Base-by-base conservation (phyloP, 192 early-diverging fungal species). In the Gryganskiella cystojenkinii region DNA sequence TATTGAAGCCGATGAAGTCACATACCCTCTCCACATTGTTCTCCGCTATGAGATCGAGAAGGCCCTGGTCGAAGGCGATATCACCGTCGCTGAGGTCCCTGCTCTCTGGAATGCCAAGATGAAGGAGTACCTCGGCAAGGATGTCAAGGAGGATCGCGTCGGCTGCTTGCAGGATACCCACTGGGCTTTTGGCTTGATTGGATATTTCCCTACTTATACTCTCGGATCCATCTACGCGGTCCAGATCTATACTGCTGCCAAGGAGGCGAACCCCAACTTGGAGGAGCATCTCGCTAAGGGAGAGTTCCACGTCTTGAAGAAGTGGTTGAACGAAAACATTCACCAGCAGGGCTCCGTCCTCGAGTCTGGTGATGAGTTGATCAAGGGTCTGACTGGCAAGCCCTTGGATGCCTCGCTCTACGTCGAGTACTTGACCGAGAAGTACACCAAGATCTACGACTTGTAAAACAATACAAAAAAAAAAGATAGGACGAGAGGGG, bases 131-230 rank as follows among this genome's bases (percentile, higher is more conserved):
- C 45, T 82, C 17, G 81, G 80, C 44, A 30, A 81, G 33, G 70
- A 67, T 17, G 64, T 74, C 8, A 64, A 46, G 10, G 67, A 65
- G 47, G 81, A 82, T 35, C 50, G 56, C 7, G 14, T 53, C 4
- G 81, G 81, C 22, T 67, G 62, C 47, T 50, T 82, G 64, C 81
- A 82, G 61, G 81, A 82, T 45, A 73, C 61, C 14, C 81, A 82
- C 40, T 82, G 81, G 81, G 54, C 58, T 34, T 10, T 67, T 9
- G 81, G 79, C 1, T n/a, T 69, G 5, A 56, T 81, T 17, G 81
- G 81, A 1, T 82, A 82, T 24, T 81, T 82, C 60, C 81, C 81
- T 19, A 82, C 81, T 2, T 82, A 82, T 42, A 81, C 71, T n/a
- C 37, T 82, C 27, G 81, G 79, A n/a, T 68, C 78, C 8, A 72